Evolutionary conservation across 768 basidiomycete species (phyloP).

Genomic region (Auricularia cornea): DNA sequence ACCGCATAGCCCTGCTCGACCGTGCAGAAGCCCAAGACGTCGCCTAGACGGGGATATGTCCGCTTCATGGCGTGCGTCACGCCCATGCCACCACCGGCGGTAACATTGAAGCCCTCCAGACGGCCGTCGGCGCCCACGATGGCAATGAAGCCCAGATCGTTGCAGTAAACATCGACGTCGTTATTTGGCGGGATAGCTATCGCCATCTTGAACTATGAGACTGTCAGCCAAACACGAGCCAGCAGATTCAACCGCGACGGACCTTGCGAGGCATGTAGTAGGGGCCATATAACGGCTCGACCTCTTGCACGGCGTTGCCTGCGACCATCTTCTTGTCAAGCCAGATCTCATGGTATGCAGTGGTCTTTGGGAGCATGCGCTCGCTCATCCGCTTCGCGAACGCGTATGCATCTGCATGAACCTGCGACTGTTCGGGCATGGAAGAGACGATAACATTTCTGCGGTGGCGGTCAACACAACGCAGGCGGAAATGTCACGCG

Average conservation of each 20-base stretch:
- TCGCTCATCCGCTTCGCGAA: slow-evolving; percentile 80
- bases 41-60: slow-evolving; percentile 87
- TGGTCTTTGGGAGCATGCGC: slow-evolving; percentile 80
- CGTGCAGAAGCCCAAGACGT: slow-evolving; percentile 88
- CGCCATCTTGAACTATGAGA: slow-evolving; percentile 84
- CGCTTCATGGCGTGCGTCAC: slow-evolving; percentile 99
- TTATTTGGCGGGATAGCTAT: slow-evolving; percentile 95
- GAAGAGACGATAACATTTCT: slow-evolving; percentile 90
- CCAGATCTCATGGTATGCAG: slow-evolving; percentile 99
- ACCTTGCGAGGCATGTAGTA: slow-evolving; percentile 96
- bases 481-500: background rate
- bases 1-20: slow-evolving; percentile 76
- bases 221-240: background rate
- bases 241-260: slow-evolving; percentile 5
- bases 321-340: slow-evolving; percentile 94
- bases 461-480: slow-evolving; percentile 2
- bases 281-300: slow-evolving; percentile 95
- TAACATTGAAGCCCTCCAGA: slow-evolving; percentile 88
- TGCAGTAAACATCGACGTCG: slow-evolving; percentile 91
- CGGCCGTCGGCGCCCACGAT: slow-evolving; percentile 70
- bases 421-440: slow-evolving; percentile 79
- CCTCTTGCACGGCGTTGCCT: slow-evolving; percentile 87
- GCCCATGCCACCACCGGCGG: slow-evolving; percentile 96
- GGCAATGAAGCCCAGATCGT: slow-evolving; percentile 95
- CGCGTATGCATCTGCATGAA: slow-evolving; percentile 75